These are phyloP conservation scores for Ammopiptanthus mongolicus DNA, from an alignment of 306 rosid genomes.

Conservation along the genomic window DNA sequence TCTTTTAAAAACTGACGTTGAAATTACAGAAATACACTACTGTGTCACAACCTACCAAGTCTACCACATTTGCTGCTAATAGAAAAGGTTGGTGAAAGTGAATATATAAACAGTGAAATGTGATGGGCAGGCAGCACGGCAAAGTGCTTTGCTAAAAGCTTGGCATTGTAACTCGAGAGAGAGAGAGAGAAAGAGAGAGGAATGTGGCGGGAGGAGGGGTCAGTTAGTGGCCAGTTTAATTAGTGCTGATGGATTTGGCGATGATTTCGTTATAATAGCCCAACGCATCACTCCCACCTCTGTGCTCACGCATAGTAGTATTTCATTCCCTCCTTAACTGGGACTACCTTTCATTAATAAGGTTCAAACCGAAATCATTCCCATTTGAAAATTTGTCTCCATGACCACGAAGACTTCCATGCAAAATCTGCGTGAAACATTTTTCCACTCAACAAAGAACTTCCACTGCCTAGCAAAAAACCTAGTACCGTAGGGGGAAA, in stretches of 20 bases:
- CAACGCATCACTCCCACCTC: conserved; percentile 26
- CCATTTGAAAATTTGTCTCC: conserved; percentile 77
- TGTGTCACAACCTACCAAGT: conserved; percentile 13
- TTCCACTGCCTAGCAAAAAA: not conserved
- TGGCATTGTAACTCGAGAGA: not conserved
- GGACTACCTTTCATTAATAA: conserved; percentile 22
- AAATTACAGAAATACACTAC: not conserved
- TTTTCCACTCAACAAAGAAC: conserved; percentile 21
- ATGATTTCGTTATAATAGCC: conserved; percentile 42
- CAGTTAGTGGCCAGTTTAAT: conserved; percentile 2
- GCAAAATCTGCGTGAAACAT: conserved; percentile 33
- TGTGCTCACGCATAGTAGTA: conserved; percentile 14
- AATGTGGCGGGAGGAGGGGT: not conserved
- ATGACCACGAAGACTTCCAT: too few relatives aligned
- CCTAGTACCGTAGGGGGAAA: conserved; percentile 4
- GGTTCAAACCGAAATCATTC: conserved; percentile 59
- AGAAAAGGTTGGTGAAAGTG: conserved; percentile 40
- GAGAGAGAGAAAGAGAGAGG: not conserved
- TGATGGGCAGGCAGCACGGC: conserved; percentile 5
- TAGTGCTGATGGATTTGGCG: conserved; percentile 33
- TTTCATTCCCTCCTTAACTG: conserved; percentile 40
- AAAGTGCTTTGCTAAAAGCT: not conserved
- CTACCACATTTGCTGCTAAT: conserved; percentile 28
- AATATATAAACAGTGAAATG: conserved; percentile 29
- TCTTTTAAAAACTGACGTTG: not conserved